Evolutionary conservation across 179 eudicot genomes (phyloP).

Genomic region (Drosera spatulata): DNA sequence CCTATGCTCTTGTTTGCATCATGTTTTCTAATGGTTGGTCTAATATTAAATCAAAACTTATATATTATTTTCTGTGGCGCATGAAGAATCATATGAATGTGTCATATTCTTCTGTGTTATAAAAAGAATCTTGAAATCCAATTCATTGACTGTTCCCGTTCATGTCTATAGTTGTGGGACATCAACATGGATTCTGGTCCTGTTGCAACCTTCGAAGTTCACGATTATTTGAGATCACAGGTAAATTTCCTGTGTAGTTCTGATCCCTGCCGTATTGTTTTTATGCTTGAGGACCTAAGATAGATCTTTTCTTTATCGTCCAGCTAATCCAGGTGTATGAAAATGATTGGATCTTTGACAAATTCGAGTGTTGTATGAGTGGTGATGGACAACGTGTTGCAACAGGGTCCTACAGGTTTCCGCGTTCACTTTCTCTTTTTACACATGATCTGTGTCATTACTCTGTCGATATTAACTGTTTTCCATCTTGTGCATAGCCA

Average conservation of each 20-base stretch:
- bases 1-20: too few species aligned
- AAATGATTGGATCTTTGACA: conserved; percentile 14
- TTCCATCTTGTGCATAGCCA: conserved; percentile 40
- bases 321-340: conserved; percentile 14
- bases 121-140: neutral
- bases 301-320: neutral
- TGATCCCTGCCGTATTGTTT: neutral
- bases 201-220: conserved; percentile 16
- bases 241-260: conserved; percentile 1
- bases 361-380: conserved; percentile 15
- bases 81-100: too few species aligned
- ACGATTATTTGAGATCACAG: conserved; percentile 13
- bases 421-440: neutral
- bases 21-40: too few species aligned
- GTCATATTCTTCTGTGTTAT: too few species aligned
- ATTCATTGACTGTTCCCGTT: neutral
- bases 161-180: conserved; percentile 10
- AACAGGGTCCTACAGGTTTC: conserved; percentile 15
- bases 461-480: too few species aligned
- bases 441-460: too few species aligned
- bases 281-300: neutral
- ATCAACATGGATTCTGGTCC: conserved; percentile 17
- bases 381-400: conserved; percentile 15
- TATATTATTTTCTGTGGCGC: too few species aligned
- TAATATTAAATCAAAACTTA: too few species aligned